Conservation (phyloP, 1,284 basidiomycete genomes). For the Agaricales sp. region DNA sequence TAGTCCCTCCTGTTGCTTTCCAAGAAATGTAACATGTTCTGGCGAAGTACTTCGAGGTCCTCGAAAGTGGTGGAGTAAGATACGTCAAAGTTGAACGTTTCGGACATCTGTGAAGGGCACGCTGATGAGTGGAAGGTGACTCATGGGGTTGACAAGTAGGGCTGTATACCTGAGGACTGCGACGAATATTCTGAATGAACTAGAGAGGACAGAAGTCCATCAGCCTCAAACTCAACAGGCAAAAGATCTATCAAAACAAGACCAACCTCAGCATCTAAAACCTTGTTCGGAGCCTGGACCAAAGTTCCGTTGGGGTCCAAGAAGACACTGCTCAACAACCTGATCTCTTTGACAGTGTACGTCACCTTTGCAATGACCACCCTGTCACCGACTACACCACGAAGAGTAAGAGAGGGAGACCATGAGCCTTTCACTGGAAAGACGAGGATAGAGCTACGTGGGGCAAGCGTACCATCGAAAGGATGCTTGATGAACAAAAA, state of each 20-base stretch:
- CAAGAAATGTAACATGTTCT: conserved; percentile 77
- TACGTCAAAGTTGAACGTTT: conserved; percentile 77
- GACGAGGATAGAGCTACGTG: too few species aligned
- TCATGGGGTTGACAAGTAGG: neutral
- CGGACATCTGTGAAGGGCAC: conserved; percentile 46
- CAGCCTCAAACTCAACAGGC: too few species aligned
- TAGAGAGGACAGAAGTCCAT: too few species aligned
- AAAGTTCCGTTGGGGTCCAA: conserved; percentile 40
- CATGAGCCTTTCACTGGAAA: too few species aligned
- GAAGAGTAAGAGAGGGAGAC: neutral
- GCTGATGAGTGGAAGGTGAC: neutral
- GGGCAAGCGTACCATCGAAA: conserved; percentile 63
- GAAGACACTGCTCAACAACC: conserved; percentile 72
- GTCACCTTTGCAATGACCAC: conserved; percentile 42
- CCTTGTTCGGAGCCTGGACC: conserved; percentile 11
- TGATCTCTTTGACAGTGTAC: conserved; percentile 85
- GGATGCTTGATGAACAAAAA: conserved; percentile 85
- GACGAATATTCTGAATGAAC: conserved; percentile 65
- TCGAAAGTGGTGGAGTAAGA: conserved; percentile 75
- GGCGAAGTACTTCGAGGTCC: conserved; percentile 70
- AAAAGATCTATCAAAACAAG: conserved; percentile 7
- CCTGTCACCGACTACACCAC: conserved; percentile 55
- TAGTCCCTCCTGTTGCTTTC: conserved; percentile 64
- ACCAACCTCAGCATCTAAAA: neutral
- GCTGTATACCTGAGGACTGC: conserved; percentile 59